Conservation (phyloP, 306 rosid genomes). For the Vicia faba region DNA sequence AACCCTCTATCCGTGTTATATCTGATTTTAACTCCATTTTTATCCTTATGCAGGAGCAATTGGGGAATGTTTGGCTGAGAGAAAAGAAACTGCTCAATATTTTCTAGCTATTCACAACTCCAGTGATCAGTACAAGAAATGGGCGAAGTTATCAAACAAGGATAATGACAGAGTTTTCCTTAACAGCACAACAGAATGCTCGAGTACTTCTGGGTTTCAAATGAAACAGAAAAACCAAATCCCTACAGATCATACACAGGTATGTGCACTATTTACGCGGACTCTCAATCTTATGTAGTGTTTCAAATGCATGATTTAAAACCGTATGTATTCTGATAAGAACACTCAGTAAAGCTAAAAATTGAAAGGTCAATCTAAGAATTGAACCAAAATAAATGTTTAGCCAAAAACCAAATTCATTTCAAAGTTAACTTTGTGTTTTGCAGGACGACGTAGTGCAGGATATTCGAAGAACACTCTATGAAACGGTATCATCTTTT, state of each 20-base stretch:
- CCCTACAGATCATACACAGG: conserved; percentile 85
- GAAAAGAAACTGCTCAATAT: conserved; percentile 54
- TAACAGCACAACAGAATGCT: conserved; percentile 26
- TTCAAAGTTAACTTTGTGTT: background rate
- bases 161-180: conserved; percentile 21
- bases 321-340: background rate
- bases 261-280: conserved; percentile 28
- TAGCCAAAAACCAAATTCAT: conserved; percentile 1
- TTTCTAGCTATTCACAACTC: conserved; percentile 50
- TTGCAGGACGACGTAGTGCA: conserved; percentile 66
- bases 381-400: conserved; percentile 20
- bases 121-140: conserved; percentile 45
- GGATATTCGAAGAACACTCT: conserved; percentile 59
- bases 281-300: background rate
- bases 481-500: conserved; percentile 54
- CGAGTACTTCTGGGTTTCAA: conserved; percentile 36
- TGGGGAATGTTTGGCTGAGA: conserved; percentile 49
- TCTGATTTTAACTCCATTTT: background rate
- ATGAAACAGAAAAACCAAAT: conserved; percentile 49
- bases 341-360: background rate
- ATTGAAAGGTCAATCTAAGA: too few species aligned
- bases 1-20: too few species aligned
- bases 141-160: conserved; percentile 38
- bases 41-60: conserved; percentile 61
- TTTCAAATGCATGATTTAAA: conserved; percentile 6